These are phyloP conservation scores for Trypethelium eluteriae DNA, from an alignment of 495 filamentous ascomycete genomes.

Conservation along the genomic window DNA sequence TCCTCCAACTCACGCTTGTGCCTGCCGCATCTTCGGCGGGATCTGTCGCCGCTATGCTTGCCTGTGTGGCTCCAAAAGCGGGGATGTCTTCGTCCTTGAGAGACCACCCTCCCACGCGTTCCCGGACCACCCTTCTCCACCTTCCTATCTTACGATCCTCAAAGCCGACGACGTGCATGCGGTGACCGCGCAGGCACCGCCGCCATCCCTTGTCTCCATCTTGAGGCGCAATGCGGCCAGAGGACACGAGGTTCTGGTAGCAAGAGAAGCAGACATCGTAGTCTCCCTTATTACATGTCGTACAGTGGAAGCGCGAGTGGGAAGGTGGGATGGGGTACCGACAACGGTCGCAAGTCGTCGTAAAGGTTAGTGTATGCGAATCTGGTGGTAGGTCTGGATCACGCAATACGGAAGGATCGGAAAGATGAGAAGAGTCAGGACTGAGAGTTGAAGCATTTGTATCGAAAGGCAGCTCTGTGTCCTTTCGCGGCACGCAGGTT, in stretches of 20 bases:
- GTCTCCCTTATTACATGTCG: constrained; percentile 59
- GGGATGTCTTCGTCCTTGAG: constrained; percentile 48
- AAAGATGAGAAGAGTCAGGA: neutral
- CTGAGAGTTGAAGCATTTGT: neutral
- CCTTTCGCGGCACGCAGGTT: too few relatives aligned
- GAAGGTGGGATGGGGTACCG: constrained; percentile 58
- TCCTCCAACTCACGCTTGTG: neutral
- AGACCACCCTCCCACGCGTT: constrained; percentile 63
- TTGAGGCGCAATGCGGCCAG: constrained; percentile 56
- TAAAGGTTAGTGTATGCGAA: constrained; percentile 53
- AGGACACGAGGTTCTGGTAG: constrained; percentile 57
- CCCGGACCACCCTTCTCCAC: constrained; percentile 43
- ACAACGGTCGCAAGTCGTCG: constrained; percentile 68
- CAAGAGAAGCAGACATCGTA: constrained; percentile 77
- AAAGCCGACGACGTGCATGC: constrained; percentile 75
- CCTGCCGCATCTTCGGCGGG: constrained; percentile 9
- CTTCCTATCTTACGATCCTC: constrained; percentile 41
- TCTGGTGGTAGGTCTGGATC: constrained; percentile 31
- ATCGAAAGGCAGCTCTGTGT: too few relatives aligned
- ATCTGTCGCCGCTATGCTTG: neutral
- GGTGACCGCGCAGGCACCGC: constrained; percentile 64
- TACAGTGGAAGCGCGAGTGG: constrained; percentile 67
- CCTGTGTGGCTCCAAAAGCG: neutral
- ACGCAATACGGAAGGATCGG: constrained; percentile 3
- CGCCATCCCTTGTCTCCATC: constrained; percentile 76